These are phyloP conservation scores for Eucalyptus albens DNA, from an alignment of 345 rosid genomes.

Conservation along the genomic window DNA sequence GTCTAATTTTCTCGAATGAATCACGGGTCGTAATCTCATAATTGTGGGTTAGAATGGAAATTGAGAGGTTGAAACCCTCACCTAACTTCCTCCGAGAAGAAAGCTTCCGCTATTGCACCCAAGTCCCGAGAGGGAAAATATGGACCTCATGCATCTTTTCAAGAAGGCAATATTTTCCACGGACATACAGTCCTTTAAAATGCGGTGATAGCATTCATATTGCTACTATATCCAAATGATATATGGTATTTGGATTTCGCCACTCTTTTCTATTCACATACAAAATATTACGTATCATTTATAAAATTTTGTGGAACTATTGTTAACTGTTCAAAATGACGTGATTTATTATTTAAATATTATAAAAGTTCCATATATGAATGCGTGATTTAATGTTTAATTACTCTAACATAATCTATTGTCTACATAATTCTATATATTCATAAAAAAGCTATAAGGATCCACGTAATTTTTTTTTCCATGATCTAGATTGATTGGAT, in stretches of 20 bases:
- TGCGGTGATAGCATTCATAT: not conserved
- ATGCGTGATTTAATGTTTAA: no score
- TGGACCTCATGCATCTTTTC: not conserved
- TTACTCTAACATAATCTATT: not conserved
- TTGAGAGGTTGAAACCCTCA: not conserved
- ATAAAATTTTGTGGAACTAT: no score
- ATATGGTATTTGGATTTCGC: not conserved
- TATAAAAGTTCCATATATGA: no score
- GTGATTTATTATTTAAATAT: no score
- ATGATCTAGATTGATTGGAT: not conserved
- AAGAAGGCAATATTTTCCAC: not conserved
- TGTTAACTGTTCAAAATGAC: accelerated
- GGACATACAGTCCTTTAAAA: not conserved
- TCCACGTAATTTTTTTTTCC: not conserved
- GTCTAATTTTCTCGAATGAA: not conserved
- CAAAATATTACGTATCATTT: not conserved
- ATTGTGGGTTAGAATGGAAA: not conserved
- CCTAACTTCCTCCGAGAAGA: not conserved
- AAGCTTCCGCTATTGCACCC: not conserved
- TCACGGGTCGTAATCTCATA: not conserved
- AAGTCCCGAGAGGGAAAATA: no score
- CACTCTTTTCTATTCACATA: not conserved
- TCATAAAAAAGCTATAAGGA: not conserved
- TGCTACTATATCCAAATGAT: not conserved
- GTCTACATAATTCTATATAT: not conserved